Evolutionary conservation across 805 yeast genomes (phyloP).

Genomic region (Zygoascus bituminiphila): DNA sequence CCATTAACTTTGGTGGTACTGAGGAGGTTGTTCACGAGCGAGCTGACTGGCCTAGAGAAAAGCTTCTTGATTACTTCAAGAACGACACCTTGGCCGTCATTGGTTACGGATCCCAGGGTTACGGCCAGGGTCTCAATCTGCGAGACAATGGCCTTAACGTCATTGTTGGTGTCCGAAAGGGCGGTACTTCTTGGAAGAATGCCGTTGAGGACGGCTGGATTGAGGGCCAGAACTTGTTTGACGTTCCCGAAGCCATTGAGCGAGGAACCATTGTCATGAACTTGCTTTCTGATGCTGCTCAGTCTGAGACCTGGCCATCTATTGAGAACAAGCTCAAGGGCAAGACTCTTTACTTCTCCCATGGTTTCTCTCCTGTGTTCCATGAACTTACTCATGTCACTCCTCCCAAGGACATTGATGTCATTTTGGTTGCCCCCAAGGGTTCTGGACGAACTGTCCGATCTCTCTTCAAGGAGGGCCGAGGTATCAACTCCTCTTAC

Average conservation of each 20-base stretch:
- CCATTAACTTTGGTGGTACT: conserved; percentile 94
- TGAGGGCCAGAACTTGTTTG: conserved; percentile 97
- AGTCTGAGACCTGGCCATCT: conserved; percentile 92
- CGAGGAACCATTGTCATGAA: conserved; percentile 95
- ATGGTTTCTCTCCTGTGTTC: conserved; percentile 99
- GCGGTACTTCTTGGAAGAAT: conserved; percentile 99
- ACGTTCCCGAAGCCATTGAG: conserved; percentile 84
- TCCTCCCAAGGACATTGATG: conserved; percentile 91
- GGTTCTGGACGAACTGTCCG: conserved; percentile 99
- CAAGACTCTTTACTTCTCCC: conserved; percentile 97
- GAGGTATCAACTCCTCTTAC: conserved; percentile 99
- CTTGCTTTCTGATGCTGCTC: conserved; percentile 98
- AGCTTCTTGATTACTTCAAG: conserved; percentile 92
- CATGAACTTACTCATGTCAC: conserved; percentile 94
- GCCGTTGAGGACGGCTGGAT: conserved; percentile 99
- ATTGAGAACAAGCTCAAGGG: conserved; percentile 89
- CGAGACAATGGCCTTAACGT: conserved; percentile 98
- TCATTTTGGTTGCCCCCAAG: conserved; percentile 98
- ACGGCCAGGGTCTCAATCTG: conserved; percentile 99
- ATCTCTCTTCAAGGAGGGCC: conserved; percentile 98
- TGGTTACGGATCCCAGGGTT: conserved; percentile 99
- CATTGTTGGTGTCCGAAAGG: conserved; percentile 95
- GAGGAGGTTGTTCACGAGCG: conserved; percentile 97
- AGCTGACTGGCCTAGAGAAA: conserved; percentile 99
- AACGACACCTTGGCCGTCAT: conserved; percentile 94